A percentile compares a stretch with the other conserved stretches of the same genome.
phyloP scores from a whole-genome alignment of 495 filamentous ascomycete species.

The Penicillium alfredii region DNA sequence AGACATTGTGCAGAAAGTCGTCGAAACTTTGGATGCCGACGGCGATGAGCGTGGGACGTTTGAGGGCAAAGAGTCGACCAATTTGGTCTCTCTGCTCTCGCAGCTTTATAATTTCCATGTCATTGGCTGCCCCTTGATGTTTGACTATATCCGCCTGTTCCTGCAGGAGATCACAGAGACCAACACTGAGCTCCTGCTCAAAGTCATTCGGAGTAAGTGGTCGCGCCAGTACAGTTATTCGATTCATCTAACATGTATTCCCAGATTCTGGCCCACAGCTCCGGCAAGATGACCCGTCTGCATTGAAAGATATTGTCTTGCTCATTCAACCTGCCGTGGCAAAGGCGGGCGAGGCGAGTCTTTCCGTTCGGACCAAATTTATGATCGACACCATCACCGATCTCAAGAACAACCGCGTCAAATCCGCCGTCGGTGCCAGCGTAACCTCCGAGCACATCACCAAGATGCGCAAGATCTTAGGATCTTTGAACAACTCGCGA shows the following conservation, averaged over 20 bases:
- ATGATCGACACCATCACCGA: constrained; percentile 97
- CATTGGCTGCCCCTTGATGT: constrained; percentile 73
- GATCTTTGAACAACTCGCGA: constrained; percentile 59
- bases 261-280: constrained; percentile 70
- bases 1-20: constrained; percentile 68
- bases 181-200: constrained; percentile 87
- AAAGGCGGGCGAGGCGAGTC: constrained; percentile 56
- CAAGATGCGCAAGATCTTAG: constrained; percentile 76
- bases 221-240: no score
- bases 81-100: constrained; percentile 78
- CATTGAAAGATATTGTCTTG: constrained; percentile 86
- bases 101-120: constrained; percentile 90
- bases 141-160: constrained; percentile 81
- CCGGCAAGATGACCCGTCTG: constrained; percentile 80
- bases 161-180: constrained; percentile 69
- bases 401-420: constrained; percentile 88
- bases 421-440: constrained; percentile 58
- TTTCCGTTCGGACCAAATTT: constrained; percentile 89
- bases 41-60: constrained; percentile 35
- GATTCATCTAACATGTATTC: constrained; percentile 4
- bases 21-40: constrained; percentile 57
- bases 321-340: constrained; percentile 67
- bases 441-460: constrained; percentile 70
- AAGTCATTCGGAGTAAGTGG: constrained; percentile 64
- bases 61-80: constrained; percentile 63